Evolutionary conservation across 768 basidiomycete species (phyloP).

Genomic region (Podaxis mareebaensis): DNA sequence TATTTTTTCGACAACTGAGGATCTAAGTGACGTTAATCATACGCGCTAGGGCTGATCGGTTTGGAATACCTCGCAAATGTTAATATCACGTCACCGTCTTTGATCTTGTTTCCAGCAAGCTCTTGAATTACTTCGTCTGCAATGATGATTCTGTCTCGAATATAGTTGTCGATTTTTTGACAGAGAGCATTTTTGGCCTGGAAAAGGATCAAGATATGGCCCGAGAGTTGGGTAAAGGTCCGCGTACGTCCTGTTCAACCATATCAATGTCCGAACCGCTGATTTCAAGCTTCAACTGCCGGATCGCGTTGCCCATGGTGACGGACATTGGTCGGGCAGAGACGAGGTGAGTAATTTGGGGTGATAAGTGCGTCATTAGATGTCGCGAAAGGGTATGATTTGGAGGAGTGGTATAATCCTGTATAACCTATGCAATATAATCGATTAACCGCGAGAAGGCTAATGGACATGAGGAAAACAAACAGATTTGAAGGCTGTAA

Average conservation of each 20-base stretch:
- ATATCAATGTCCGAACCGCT: slow-evolving; percentile 90
- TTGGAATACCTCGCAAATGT: slow-evolving; percentile 82
- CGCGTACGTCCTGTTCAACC: slow-evolving; percentile 86
- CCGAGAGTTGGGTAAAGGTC: slow-evolving; percentile 13
- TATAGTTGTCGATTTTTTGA: slow-evolving; percentile 87
- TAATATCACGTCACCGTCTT: slow-evolving; percentile 88
- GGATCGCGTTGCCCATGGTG: slow-evolving; percentile 92
- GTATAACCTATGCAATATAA: slow-evolving; percentile 65
- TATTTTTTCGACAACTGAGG: slow-evolving; percentile 92
- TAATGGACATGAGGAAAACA: slow-evolving; percentile 26
- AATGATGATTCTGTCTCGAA: slow-evolving; percentile 89
- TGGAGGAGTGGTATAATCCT: slow-evolving; percentile 85
- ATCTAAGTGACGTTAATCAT: slow-evolving; percentile 47
- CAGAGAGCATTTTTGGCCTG: slow-evolving; percentile 89
- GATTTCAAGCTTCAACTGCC: slow-evolving; percentile 94
- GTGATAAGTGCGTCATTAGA: slow-evolving; percentile 88
- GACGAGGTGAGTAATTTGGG: slow-evolving; percentile 90
- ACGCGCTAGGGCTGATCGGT: neutral
- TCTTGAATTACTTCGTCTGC: slow-evolving; percentile 94
- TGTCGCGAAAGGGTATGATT: slow-evolving; percentile 88
- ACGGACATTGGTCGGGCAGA: slow-evolving; percentile 88
- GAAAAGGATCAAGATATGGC: neutral
- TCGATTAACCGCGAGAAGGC: slow-evolving; percentile 15
- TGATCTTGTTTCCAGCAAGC: slow-evolving; percentile 89
- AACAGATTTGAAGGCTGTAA: slow-evolving; percentile 91